Percentiles rank a stretch among this genome's conserved stretches.
phyloP scores from a whole-genome alignment of 192 early-diverging fungal species.

The Coemansia sp. region DNA sequence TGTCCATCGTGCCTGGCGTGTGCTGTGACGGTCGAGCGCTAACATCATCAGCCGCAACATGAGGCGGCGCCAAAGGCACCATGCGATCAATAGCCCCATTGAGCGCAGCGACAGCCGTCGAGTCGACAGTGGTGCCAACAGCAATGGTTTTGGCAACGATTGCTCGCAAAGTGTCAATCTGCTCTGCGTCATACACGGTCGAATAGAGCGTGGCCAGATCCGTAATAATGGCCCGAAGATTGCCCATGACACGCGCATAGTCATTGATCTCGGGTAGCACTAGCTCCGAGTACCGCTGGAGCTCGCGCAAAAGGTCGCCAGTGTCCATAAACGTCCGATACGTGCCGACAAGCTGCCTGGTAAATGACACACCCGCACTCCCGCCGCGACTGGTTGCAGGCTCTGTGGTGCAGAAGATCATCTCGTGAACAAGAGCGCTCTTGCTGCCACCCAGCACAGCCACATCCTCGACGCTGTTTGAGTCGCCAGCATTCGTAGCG shows the following conservation, averaged over 20 bases:
- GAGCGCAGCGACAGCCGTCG: neutral
- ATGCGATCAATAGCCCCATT: conserved; percentile 30
- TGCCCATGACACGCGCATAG: conserved; percentile 6
- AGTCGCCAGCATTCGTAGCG: neutral
- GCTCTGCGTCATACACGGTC: conserved; percentile 21
- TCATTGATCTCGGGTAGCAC: conserved; percentile 31
- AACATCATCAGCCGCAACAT: neutral
- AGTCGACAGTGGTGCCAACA: neutral
- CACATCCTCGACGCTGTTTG: neutral
- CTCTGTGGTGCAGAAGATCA: conserved; percentile 52
- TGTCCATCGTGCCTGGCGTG: conserved; percentile 12
- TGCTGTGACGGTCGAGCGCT: neutral
- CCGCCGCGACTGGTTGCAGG: neutral
- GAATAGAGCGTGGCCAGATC: conserved; percentile 29
- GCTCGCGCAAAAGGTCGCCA: conserved; percentile 42
- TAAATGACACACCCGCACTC: conserved; percentile 13
- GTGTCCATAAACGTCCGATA: conserved; percentile 47
- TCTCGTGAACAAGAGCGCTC: conserved; percentile 63
- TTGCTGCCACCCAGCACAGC: conserved; percentile 52
- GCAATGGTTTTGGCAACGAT: conserved; percentile 20
- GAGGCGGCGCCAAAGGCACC: conserved; percentile 22
- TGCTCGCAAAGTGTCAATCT: conserved; percentile 27
- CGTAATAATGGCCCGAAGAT: conserved; percentile 18
- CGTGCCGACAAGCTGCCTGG: conserved; percentile 34
- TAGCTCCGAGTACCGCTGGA: conserved; percentile 53